A percentile compares a stretch with the other conserved stretches of the same genome.
These are phyloP conservation scores for Yamadazyma dendronema DNA, from an alignment of 1,139 yeast species.

Conservation along the genomic window DNA sequence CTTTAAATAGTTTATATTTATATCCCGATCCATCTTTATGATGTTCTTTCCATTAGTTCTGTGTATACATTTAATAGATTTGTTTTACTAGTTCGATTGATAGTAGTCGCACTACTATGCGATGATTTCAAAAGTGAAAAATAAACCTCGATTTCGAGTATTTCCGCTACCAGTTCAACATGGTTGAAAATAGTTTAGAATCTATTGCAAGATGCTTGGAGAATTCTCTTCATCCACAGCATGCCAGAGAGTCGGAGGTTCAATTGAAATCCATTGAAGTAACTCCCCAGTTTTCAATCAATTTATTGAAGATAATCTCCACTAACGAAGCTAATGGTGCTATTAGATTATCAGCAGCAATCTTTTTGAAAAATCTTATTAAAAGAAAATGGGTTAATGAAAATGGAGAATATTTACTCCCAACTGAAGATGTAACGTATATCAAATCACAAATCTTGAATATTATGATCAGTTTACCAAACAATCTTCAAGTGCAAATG, in stretches of 20 bases:
- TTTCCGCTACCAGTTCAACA: no score
- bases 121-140: no score
- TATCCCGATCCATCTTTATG: no score
- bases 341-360: slow-evolving; percentile 81
- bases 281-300: slow-evolving; percentile 71
- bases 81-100: background rate
- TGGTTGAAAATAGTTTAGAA: slow-evolving; percentile 41
- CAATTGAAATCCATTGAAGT: slow-evolving; percentile 60
- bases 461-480: slow-evolving; percentile 79
- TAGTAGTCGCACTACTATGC: no score
- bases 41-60: background rate
- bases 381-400: slow-evolving; percentile 88
- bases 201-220: slow-evolving; percentile 46
- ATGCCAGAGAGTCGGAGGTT: slow-evolving; percentile 62
- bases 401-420: slow-evolving; percentile 72
- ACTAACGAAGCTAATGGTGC: slow-evolving; percentile 51
- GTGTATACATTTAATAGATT: background rate
- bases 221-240: slow-evolving; percentile 48
- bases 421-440: slow-evolving; percentile 58
- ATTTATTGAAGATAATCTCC: slow-evolving; percentile 76
- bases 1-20: no score
- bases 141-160: no score
- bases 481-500: slow-evolving; percentile 75
- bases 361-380: slow-evolving; percentile 86
- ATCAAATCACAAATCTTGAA: slow-evolving; percentile 77